Conservation (phyloP, 148 eudicot genomes). For the Pharnaceum exiguum region DNA sequence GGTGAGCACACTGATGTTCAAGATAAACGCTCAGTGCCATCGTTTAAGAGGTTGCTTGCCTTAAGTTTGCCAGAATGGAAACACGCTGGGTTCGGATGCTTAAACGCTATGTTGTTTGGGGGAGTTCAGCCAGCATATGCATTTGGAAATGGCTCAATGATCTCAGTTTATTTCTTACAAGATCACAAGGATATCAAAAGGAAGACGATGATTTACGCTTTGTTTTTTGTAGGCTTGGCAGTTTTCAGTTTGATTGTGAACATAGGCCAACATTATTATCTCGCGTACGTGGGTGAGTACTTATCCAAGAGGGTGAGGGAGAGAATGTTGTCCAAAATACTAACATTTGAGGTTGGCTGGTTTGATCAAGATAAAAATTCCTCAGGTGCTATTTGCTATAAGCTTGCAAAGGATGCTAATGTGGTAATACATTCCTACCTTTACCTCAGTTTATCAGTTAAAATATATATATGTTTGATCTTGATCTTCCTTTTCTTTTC, state of each 20-base stretch:
- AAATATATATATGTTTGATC: no score
- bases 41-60: conserved; percentile 27
- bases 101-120: conserved; percentile 34
- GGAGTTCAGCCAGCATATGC: conserved; percentile 42
- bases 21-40: no score
- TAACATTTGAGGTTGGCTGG: conserved; percentile 64
- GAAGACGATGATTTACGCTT: conserved; percentile 25
- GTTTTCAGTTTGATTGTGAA: conserved; percentile 26
- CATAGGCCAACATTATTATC: conserved; percentile 42
- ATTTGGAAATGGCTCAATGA: conserved; percentile 35
- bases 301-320: conserved; percentile 56
- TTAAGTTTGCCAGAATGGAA: conserved; percentile 58
- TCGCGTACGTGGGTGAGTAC: conserved; percentile 61
- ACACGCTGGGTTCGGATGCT: conserved; percentile 36
- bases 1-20: not conserved
- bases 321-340: conserved; percentile 42
- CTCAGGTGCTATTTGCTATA: conserved; percentile 51
- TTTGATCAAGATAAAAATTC: conserved; percentile 52
- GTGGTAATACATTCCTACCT: conserved; percentile 28
- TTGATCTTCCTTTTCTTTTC: no score
- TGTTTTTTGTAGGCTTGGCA: conserved; percentile 28
- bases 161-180: conserved; percentile 33
- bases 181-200: conserved; percentile 27
- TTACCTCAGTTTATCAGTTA: no score
- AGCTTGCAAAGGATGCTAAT: conserved; percentile 53